Conservation (phyloP, 345 rosid genomes). For the Brassica carinata region DNA sequence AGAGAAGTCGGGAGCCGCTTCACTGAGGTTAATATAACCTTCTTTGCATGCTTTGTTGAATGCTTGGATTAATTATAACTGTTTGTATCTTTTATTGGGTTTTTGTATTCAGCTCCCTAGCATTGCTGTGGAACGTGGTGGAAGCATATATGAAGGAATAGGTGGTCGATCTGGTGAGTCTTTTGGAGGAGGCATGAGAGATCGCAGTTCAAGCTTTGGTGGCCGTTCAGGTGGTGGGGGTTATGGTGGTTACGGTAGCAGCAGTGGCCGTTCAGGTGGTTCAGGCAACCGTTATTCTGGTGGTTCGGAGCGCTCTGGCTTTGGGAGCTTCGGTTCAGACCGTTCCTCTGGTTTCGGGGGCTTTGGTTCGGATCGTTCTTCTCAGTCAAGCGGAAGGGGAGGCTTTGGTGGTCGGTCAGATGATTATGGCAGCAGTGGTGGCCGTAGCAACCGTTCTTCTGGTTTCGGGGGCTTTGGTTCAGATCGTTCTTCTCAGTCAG, state of each 20-base stretch:
- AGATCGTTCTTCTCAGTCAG: conserved; percentile 44
- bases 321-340: conserved; percentile 38
- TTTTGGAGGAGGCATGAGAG: conserved; percentile 56
- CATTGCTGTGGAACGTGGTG: conserved; percentile 56
- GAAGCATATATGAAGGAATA: conserved; percentile 48
- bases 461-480: conserved; percentile 46
- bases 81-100: not conserved
- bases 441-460: conserved; percentile 36
- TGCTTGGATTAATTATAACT: conserved; percentile 4
- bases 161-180: conserved; percentile 45
- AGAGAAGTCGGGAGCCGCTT: conserved; percentile 93
- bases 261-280: conserved; percentile 45
- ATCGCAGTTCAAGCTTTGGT: conserved; percentile 48
- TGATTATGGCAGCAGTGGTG: conserved; percentile 33
- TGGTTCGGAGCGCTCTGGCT: conserved; percentile 35
- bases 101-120: conserved; percentile 63
- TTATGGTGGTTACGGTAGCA: conserved; percentile 43
- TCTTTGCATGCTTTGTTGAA: not conserved
- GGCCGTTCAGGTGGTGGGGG: conserved; percentile 44
- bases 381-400: conserved; percentile 46
- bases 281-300: conserved; percentile 39
- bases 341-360: conserved; percentile 34
- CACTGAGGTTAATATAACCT: conserved; percentile 56
- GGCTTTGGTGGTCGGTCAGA: conserved; percentile 30
- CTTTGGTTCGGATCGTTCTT: conserved; percentile 40